These are phyloP conservation scores for Clavispora vitiphila DNA, from an alignment of 805 yeast genomes.

Conservation along the genomic window DNA sequence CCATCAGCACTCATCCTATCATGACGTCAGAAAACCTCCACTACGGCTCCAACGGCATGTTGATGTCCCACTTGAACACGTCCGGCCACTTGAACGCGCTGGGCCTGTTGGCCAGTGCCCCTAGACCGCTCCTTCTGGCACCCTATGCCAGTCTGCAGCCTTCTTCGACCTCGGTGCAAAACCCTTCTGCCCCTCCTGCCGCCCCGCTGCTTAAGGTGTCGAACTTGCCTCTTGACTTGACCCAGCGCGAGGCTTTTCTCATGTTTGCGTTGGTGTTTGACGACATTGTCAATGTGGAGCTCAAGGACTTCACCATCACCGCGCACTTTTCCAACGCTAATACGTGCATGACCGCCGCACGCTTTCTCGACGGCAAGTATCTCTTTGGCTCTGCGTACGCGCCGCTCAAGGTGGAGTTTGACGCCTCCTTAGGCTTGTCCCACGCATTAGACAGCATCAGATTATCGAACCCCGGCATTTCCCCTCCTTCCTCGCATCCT, in stretches of 20 bases:
- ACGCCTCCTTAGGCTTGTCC: slow-evolving; percentile 14
- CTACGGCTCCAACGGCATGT: slow-evolving; percentile 7
- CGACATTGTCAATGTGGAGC: slow-evolving; percentile 46
- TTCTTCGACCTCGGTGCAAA: background rate
- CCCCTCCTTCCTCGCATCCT: slow-evolving; percentile 26
- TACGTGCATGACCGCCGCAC: slow-evolving; percentile 38
- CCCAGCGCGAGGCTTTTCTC: slow-evolving; percentile 61
- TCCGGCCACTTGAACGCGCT: background rate
- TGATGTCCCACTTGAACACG: slow-evolving; percentile 2
- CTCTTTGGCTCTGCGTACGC: slow-evolving; percentile 34
- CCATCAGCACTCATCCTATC: no score
- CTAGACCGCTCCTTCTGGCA: slow-evolving; percentile 5
- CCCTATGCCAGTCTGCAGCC: slow-evolving; percentile 3
- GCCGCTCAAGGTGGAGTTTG: slow-evolving; percentile 36
- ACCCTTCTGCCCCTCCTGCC: background rate
- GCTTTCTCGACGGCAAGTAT: slow-evolving; percentile 35
- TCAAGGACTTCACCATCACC: slow-evolving; percentile 30
- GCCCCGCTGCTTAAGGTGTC: slow-evolving; percentile 24
- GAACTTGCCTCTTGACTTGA: slow-evolving; percentile 60
- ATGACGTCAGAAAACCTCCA: slow-evolving; percentile 13
- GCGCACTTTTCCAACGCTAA: slow-evolving; percentile 34
- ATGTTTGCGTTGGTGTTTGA: slow-evolving; percentile 68
- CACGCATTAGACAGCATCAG: slow-evolving; percentile 24
- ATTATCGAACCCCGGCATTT: slow-evolving; percentile 23
- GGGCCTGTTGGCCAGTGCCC: slow-evolving; percentile 4